Base-by-base conservation (phyloP, 495 filamentous ascomycete genomes). In the Daldinia concentrica region DNA sequence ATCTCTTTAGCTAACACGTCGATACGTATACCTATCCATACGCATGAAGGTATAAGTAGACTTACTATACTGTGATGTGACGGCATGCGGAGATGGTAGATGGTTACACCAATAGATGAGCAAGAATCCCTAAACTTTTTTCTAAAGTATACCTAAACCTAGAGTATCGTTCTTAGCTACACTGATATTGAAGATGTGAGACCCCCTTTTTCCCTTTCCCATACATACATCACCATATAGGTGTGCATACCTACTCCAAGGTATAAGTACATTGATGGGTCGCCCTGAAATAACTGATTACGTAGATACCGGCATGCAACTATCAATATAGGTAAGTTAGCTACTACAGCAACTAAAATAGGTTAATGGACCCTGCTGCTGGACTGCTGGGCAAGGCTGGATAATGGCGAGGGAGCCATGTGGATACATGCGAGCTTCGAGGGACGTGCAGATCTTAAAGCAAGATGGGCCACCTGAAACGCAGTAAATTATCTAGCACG, bases 391-490 rank as follows among this genome's bases (percentile, higher is more conserved):
- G 51, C 63, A 56, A 58, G 59, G 58, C 58, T 62, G 34, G 24
- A 34, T 43, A 41, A 52, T 72, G 55, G 64, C 59, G 48, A 65
- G 43, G 45, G 36, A 48, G 51, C 60, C 45, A 69, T 65, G 70
- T 73, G 70, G 61, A 39, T 55, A 66, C 32, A 34, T 48, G 43
- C 19, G 43, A 19, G 43, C 9, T 48, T 48, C 24, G 50, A 55
- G 62, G 57, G 57, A 59, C n/a, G 32, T 57, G 70, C 7, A 26
- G 70, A 73, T 72, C 69, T 15, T 26, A 22, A 19, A 58, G 50
- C 26, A 50, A 73, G 69, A 69, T 15, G 45, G 17, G 65, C 41
- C 24, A 69, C 62, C 62, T 73, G 70, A 73, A 73, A 73, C 70
- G 15, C 32, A 27, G n/a, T 52, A 52, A 69, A 69, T 65, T 64